Evolutionary conservation across 2,329 filamentous ascomycete genomes (phyloP), one percentile per base, ranked within the genome.

Genomic region (Talaromyces amestolkiae): DNA sequence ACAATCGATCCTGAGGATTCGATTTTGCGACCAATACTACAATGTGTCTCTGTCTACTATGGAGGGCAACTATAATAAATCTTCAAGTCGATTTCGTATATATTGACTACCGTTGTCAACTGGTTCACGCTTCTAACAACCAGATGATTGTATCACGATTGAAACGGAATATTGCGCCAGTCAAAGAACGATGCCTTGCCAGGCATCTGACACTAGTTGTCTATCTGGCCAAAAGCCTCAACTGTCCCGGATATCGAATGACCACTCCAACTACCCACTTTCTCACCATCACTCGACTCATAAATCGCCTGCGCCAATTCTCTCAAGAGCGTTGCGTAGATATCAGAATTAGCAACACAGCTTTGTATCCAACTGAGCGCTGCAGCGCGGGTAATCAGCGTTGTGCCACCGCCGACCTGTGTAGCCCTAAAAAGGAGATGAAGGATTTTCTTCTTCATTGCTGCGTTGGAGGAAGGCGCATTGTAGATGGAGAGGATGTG

Each of bases 321-420:
- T 61, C 87, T 79, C 27, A 87, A 76, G 19, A 80, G 79, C 17
- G 67, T 58, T 35, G 76, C 72, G 64, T 74, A 75, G 0, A 76
- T 78, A 69, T 86, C 84, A 17, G 84, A 81, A 53, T 77, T 76
- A 3, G 82, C 83, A 41, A 85, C 75, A 70, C 87, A 86, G 66
- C 85, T 84, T 66, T 89, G 84, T 9, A 94, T 81, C 93, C 92
- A 96, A 69, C 85, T 89, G 62, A 94, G 75, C 22, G 91, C 80
- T 17, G 91, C 91, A 51, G 89, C 88, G 65, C 93, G 83, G 1
- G 92, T 96, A 43, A 92, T 84, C 54, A 96, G 81, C n/a, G 90
- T 94, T 4, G 89, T 91, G 75, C 90, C 92, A 0, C 91, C 92
- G 1, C 88, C 85, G 37, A 93, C 85, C 54, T 83, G 84, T 0